Evolutionary conservation across 1,284 basidiomycete genomes (phyloP).

Genomic region (Ustilago tritici): DNA sequence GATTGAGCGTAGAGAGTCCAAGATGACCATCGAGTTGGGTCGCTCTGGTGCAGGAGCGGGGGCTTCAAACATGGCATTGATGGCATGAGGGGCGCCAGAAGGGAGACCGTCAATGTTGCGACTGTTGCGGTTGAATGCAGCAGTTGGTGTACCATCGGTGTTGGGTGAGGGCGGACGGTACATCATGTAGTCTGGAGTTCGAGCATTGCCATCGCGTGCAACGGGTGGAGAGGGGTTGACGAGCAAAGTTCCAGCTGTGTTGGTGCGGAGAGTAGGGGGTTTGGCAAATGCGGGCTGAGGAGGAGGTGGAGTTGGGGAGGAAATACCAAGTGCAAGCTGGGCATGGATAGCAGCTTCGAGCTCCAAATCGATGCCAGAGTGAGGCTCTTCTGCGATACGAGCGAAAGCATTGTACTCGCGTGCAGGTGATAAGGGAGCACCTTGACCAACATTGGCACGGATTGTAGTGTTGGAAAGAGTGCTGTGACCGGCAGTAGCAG

Average conservation of each 20-base stretch:
- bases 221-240: conserved; percentile 54
- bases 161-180: conserved; percentile 47
- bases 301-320: background rate
- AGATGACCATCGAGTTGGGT: conserved; percentile 60
- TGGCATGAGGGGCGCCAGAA: conserved; percentile 32
- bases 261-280: conserved; percentile 50
- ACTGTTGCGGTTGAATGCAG: conserved; percentile 41
- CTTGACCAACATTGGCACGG: conserved; percentile 7
- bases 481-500: conserved; percentile 57
- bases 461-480: conserved; percentile 39
- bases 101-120: conserved; percentile 63
- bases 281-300: conserved; percentile 27
- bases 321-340: conserved; percentile 23
- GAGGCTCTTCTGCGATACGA: conserved; percentile 53
- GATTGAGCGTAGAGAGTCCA: conserved; percentile 44
- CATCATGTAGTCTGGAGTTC: conserved; percentile 53
- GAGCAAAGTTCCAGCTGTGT: conserved; percentile 59
- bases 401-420: conserved; percentile 38
- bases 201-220: conserved; percentile 16
- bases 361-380: conserved; percentile 19
- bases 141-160: conserved; percentile 8
- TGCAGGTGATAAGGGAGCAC: conserved; percentile 21
- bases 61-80: conserved; percentile 56
- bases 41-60: conserved; percentile 33
- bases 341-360: conserved; percentile 40